Evolutionary conservation across 805 yeast genomes (phyloP).

Genomic region (Saccharomycopsis synnaedendra): DNA sequence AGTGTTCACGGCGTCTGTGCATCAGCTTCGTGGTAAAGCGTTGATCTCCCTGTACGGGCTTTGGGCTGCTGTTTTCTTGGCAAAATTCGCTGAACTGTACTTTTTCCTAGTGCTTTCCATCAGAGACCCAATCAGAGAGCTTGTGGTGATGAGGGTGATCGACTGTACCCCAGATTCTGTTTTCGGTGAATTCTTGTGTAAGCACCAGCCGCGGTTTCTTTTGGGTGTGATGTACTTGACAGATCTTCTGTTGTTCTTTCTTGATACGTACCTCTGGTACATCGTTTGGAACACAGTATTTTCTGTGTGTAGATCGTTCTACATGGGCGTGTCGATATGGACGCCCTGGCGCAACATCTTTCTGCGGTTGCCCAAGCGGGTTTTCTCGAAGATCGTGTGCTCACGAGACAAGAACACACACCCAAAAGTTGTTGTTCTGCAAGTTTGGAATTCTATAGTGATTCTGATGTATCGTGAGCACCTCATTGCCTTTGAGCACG

Average conservation of each 20-base stretch:
- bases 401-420: constrained; percentile 28
- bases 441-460: constrained; percentile 77
- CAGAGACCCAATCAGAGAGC: constrained; percentile 62
- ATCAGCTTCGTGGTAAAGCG: constrained; percentile 39
- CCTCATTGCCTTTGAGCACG: constrained; percentile 60
- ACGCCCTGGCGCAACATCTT: constrained; percentile 84
- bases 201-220: constrained; percentile 44
- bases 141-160: constrained; percentile 41
- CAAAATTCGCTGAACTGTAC: constrained; percentile 68
- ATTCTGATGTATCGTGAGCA: constrained; percentile 79
- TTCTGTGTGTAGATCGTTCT: constrained; percentile 59
- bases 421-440: constrained; percentile 49
- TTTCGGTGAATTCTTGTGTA: constrained; percentile 43
- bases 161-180: constrained; percentile 53
- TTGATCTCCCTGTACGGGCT: constrained; percentile 53
- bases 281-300: constrained; percentile 68
- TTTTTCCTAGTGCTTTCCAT: constrained; percentile 65
- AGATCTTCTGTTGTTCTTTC: constrained; percentile 57
- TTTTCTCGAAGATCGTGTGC: constrained; percentile 55
- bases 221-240: constrained; percentile 43
- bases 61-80: constrained; percentile 56
- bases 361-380: constrained; percentile 65
- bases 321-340: constrained; percentile 73
- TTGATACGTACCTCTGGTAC: constrained; percentile 82
- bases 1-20: constrained; percentile 50